Percentiles rank a stretch among this genome's conserved stretches.
Evolutionary conservation across 495 filamentous ascomycete species (phyloP).

Genomic region (Patellaria atrata): DNA sequence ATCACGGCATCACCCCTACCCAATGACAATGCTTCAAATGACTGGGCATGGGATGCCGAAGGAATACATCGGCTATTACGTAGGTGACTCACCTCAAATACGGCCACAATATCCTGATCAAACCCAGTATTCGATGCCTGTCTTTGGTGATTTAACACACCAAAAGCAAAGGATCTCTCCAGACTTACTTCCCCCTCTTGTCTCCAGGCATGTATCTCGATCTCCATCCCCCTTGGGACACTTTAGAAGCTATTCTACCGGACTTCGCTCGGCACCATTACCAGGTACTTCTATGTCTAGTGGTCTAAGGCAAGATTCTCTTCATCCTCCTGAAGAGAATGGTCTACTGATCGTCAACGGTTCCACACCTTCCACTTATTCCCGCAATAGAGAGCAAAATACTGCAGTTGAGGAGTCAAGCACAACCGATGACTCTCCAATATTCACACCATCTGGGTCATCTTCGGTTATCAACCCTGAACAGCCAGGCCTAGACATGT

Average conservation of each 20-base stretch:
- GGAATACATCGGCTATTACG: slow-evolving; percentile 50
- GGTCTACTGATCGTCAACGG: slow-evolving; percentile 35
- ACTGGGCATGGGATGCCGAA: slow-evolving; percentile 33
- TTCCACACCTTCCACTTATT: slow-evolving; percentile 20
- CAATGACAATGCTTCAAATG: slow-evolving; percentile 18
- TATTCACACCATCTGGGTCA: slow-evolving; percentile 10
- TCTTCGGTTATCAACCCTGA: no score
- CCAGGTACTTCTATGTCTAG: no score
- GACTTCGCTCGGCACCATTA: slow-evolving; percentile 5
- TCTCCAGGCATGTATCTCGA: slow-evolving; percentile 20
- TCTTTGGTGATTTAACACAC: no score
- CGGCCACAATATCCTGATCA: slow-evolving; percentile 37
- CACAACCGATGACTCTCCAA: slow-evolving; percentile 6
- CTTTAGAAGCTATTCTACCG: slow-evolving; percentile 21
- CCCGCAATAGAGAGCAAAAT: slow-evolving; percentile 8
- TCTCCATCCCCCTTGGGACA: slow-evolving; percentile 29
- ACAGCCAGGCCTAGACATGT: slow-evolving; percentile 3
- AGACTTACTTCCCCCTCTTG: slow-evolving; percentile 28
- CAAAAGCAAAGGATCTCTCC: slow-evolving; percentile 35
- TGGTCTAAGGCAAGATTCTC: no score
- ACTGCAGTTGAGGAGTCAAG: slow-evolving; percentile 13
- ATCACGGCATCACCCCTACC: slow-evolving; percentile 17
- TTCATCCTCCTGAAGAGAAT: slow-evolving; percentile 14
- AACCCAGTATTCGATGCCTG: no score
- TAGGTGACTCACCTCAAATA: slow-evolving; percentile 42